Evolutionary conservation across 2,329 filamentous ascomycete genomes (phyloP).

Genomic region (Neonectria punicea): DNA sequence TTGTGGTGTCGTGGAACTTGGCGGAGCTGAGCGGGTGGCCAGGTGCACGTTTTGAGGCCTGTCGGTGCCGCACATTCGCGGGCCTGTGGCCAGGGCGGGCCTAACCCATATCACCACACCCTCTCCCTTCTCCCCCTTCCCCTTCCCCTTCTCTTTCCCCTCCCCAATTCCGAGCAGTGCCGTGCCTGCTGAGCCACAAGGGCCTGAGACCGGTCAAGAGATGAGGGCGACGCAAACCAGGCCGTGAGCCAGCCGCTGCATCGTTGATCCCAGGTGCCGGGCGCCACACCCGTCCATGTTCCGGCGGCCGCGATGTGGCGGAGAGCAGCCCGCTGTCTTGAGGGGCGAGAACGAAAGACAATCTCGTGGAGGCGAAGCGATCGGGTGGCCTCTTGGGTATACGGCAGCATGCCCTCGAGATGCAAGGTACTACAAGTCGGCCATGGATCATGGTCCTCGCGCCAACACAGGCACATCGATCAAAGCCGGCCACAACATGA

Average conservation of each 20-base stretch:
- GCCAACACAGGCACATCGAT: slow-evolving; percentile 25
- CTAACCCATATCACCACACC: slow-evolving; percentile 28
- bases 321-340: not conserved
- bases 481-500: slow-evolving; percentile 28
- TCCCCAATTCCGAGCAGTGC: slow-evolving; percentile 6
- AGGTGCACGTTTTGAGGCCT: slow-evolving; percentile 41
- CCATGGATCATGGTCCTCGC: slow-evolving; percentile 20
- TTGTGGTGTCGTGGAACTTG: slow-evolving; percentile 18
- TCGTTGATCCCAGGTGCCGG: slow-evolving; percentile 20
- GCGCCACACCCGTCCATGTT: not conserved
- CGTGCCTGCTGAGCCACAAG: slow-evolving; percentile 26
- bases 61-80: slow-evolving; percentile 37
- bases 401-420: slow-evolving; percentile 11
- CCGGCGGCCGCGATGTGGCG: slow-evolving; percentile 4
- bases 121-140: slow-evolving; percentile 18
- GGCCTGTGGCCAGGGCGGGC: slow-evolving; percentile 31
- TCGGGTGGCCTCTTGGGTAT: slow-evolving; percentile 6
- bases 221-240: slow-evolving; percentile 10
- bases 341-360: slow-evolving; percentile 5
- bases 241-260: slow-evolving; percentile 13
- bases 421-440: slow-evolving; percentile 20
- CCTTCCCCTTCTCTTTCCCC: slow-evolving; percentile 9
- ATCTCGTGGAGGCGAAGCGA: slow-evolving; percentile 12
- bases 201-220: slow-evolving; percentile 15
- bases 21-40: slow-evolving; percentile 39